Evolutionary conservation across 495 filamentous ascomycete species (phyloP), one percentile per base, ranked within the genome.

Genomic region (Entonaema liquescens): DNA sequence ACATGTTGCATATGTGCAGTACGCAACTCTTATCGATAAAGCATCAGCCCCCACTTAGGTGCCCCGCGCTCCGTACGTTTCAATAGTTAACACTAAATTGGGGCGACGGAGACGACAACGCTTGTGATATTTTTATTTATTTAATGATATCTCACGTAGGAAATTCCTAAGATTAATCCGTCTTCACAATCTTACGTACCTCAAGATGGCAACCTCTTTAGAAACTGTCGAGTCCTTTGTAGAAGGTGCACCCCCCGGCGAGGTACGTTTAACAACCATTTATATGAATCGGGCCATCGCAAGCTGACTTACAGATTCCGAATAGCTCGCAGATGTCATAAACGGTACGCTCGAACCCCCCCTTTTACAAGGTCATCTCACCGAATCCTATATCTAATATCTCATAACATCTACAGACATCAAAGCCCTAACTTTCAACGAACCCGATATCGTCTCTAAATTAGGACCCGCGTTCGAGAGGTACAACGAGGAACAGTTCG

Each of bases 401-500:
- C 29, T 57, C 19, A 35, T 38, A 36, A 33, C 40, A 11, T 25
- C 12, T 61, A 40, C 75, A 98, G 95, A 97, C 76, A 92, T 99
- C 83, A 97, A 98, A 78, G 80, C 88, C 54, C 84, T 99, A 40
- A 94, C 91, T 17, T 81, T 85, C 77, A 89, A 94, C 72, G 89
- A 87, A 26, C 87, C 89, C 9, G 83, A 85, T 53, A 80, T 95
- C 42, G 79, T 94, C 28, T 78, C 86, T 59, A 88, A 91, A 40
- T 89, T 97, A 11, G 84, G 81, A 4, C 92, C 93, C 2, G 94
- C 95, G 0, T 95, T 98, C 81, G 86, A 94, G 81, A 92, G 90
- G 79, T 98, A 99, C 87, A 98, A 97, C 75, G 94, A 98, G 79
- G 90, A 93, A 79, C 96, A 99, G 79, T 90, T 98, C 77, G 80